These are phyloP conservation scores for Perkinsus marinus DNA, from an alignment of 169 alveolate species.

Conservation along the genomic window DNA sequence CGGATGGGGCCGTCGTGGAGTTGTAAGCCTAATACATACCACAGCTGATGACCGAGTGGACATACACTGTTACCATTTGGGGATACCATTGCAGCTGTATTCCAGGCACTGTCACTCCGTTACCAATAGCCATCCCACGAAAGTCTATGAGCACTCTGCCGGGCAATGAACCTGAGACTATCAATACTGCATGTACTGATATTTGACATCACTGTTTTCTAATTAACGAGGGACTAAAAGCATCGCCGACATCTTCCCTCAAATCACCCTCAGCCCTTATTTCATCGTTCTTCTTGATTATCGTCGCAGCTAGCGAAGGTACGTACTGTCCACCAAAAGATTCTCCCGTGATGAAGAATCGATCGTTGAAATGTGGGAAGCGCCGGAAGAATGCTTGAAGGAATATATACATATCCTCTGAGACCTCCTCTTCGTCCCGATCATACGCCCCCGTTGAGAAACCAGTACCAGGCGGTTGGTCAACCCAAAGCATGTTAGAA, in stretches of 20 bases:
- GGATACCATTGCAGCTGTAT: not conserved
- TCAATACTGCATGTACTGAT: too few relatives aligned
- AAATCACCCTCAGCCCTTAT: not conserved
- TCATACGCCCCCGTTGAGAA: slow-evolving; percentile 23
- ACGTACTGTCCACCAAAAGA: slow-evolving; percentile 59
- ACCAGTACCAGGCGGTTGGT: slow-evolving; percentile 73
- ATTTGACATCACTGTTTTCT: too few relatives aligned
- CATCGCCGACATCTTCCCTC: too few relatives aligned
- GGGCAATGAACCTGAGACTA: not conserved
- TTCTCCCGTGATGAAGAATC: slow-evolving; percentile 62
- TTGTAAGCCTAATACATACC: not conserved
- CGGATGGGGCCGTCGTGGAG: not conserved
- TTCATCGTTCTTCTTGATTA: not conserved
- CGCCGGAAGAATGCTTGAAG: slow-evolving; percentile 30
- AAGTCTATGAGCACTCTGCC: not conserved
- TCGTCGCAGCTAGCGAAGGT: not conserved
- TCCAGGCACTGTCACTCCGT: not conserved
- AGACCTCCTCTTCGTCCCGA: slow-evolving; percentile 20
- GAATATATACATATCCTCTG: slow-evolving; percentile 27
- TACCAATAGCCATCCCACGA: not conserved
- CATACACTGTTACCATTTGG: not conserved
- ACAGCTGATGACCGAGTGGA: not conserved
- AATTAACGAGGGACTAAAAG: too few relatives aligned
- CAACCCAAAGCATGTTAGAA: slow-evolving; percentile 56
- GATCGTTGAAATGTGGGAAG: slow-evolving; percentile 33